These are phyloP conservation scores for Sporisorium graminicola DNA, from an alignment of 1,284 basidiomycete genomes.

Conservation along the genomic window DNA sequence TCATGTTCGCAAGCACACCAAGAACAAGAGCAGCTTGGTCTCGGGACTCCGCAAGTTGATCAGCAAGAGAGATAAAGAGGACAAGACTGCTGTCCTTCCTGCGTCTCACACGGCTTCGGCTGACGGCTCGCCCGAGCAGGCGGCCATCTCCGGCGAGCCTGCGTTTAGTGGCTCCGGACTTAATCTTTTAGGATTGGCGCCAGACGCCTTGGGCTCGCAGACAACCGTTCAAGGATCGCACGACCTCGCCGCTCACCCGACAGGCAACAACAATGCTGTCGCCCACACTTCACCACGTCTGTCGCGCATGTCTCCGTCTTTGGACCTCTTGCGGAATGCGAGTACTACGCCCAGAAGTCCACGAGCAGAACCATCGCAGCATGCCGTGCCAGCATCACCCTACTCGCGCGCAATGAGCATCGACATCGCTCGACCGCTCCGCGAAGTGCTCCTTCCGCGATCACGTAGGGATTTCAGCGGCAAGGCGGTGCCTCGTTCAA, in stretches of 20 bases:
- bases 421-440: constrained; percentile 27
- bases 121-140: background rate
- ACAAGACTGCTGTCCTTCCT: background rate
- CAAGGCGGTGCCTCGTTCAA: constrained; percentile 14
- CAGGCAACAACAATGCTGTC: background rate
- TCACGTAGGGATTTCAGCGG: constrained; percentile 19
- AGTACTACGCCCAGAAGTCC: constrained; percentile 4
- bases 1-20: constrained; percentile 31
- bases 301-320: constrained; percentile 22
- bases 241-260: background rate
- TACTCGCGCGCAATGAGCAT: constrained; percentile 38
- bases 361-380: background rate
- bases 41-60: constrained; percentile 44
- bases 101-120: background rate
- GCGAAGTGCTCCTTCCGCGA: constrained; percentile 26
- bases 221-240: background rate
- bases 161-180: constrained; percentile 7
- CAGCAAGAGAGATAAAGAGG: constrained; percentile 30
- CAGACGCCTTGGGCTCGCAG: constrained; percentile 13
- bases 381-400: constrained; percentile 11
- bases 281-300: constrained; percentile 7
- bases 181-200: constrained; percentile 18
- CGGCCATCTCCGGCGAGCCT: no score
- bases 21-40: constrained; percentile 45
- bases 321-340: constrained; percentile 28